Evolutionary conservation across 352 stramenopile species (phyloP), one percentile per base, ranked within the genome.

Genomic region (Phytophthora melonis): DNA sequence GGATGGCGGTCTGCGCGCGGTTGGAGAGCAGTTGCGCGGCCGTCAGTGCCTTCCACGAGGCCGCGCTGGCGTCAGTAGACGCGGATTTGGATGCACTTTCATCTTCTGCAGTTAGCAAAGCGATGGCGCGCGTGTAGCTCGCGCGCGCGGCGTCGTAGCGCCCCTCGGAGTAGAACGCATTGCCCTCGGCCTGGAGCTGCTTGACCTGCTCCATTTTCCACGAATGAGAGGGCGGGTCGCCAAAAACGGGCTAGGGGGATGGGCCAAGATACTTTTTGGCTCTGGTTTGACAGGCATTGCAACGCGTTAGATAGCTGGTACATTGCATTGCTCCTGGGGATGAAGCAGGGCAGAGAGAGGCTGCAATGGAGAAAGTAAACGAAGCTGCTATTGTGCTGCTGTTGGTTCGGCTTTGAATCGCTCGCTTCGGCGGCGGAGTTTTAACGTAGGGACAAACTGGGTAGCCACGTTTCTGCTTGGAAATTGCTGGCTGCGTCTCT

Each of bases 1-100:
- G 88, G 65, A 92, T 87, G 54, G 75, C 77, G 1, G 85, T 92
- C 55, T 92, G 88, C 36, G 86, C 84, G 41, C 85, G 82, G 68
- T 95, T 95, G 0, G 88, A 87, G 57, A 75, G 72, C 68, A 93
- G 67, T 70, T 88, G 76, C 32, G 83, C 77, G 50, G 75, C 53
- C 43, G 75, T 68, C 39, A 72, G 49, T 53, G 71, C 27, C 30
- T 71, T 50, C 65, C 70, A 78, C 7, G 66, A 74, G 54, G 14
- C 47, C 47, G 10, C 27, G 14, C 59, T 23, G 13, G 10, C 23
- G 27, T 34, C 13, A 3, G 5, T 34, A 16, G 55, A 7, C 27
- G 34, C 43, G 3, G 36, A 61, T 49, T 21, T 62, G 1, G 63
- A 49, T 5, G 57, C 58, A 6, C 49, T 65, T 39, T 70, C 6